Evolutionary conservation across 768 basidiomycete genomes (phyloP), one percentile per base, ranked within the genome.

Genomic region (Lactarius hengduanensis): DNA sequence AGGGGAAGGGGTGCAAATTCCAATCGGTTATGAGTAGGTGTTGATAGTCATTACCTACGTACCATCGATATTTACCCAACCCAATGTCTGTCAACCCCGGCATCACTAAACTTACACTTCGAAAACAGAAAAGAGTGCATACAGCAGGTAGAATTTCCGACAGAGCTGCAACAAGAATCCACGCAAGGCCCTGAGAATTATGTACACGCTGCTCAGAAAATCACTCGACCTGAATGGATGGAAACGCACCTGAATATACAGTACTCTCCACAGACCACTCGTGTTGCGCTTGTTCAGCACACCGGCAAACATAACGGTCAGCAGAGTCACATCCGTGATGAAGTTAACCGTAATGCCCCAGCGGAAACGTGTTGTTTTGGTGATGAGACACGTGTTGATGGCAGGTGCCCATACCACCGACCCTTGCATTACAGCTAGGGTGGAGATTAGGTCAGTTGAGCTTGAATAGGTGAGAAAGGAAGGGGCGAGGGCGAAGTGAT

Each of bases 271-370:
- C 5, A 63, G 62, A 36, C 54, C 62, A 22, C 55, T 63, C 9
- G 62, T 26, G 38, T 63, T 63, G 10, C 55, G 32, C 55, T 63
- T 63, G 55, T 43, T 63, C 36, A 63, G 7, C 26, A 63, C 62
- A 45, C 62, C 62, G n/a, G 32, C n/a, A 13, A 63, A 30, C 62
- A 63, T 63, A 2, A 50, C 26, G 13, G 9, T 8, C 4, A 63
- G 55, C 3, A 63, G 55, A 18, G 18, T 41, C 15, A 43, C 30
- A 36, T 57, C 55, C 26, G 55, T 32, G 22, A 32, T 26, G 55
- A 63, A 45, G 40, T 57, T 63, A 10, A 36, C 55, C 6, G 41
- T 63, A 13, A 63, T 57, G 62, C 62, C 62, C 34, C 10, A 57
- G 36, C 62, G 62, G 26, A 47, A 56, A 28, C 26, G 15, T 2